Evolutionary conservation across 2,329 filamentous ascomycete genomes (phyloP).

Genomic region (Grosmannia serpens): DNA sequence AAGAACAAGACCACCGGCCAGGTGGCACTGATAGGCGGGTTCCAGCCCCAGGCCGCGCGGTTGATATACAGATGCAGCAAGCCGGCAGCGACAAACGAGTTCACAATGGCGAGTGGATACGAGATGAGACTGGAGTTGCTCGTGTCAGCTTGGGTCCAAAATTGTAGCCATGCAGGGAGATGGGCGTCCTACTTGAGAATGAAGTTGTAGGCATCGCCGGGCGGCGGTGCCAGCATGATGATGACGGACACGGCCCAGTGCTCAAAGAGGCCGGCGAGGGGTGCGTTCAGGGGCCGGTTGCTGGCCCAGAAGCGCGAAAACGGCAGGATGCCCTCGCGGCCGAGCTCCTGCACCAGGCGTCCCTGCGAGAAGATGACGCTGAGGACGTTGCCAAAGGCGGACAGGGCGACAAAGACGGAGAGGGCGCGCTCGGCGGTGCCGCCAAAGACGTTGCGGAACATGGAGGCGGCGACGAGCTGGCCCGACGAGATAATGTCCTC

Average conservation of each 20-base stretch:
- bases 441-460: constrained; percentile 47
- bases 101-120: constrained; percentile 50
- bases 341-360: constrained; percentile 53
- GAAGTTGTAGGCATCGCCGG: constrained; percentile 57
- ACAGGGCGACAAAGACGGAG: constrained; percentile 55
- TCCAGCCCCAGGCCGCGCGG: constrained; percentile 36
- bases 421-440: constrained; percentile 43
- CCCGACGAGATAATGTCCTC: constrained; percentile 39
- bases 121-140: constrained; percentile 40
- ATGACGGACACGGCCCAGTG: constrained; percentile 54
- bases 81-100: constrained; percentile 40
- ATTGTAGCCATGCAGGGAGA: neutral
- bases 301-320: constrained; percentile 51
- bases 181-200: constrained; percentile 36
- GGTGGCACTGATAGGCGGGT: constrained; percentile 42
- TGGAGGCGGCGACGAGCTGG: constrained; percentile 39
- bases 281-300: constrained; percentile 52
- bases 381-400: constrained; percentile 56
- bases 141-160: neutral
- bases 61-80: constrained; percentile 42
- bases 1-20: constrained; percentile 46
- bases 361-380: constrained; percentile 59
- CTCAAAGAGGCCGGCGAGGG: constrained; percentile 48
- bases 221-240: constrained; percentile 55
- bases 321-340: constrained; percentile 54